phyloP scores from a whole-genome alignment of 148 eudicot species.

The Rhododendron griersonianum region DNA sequence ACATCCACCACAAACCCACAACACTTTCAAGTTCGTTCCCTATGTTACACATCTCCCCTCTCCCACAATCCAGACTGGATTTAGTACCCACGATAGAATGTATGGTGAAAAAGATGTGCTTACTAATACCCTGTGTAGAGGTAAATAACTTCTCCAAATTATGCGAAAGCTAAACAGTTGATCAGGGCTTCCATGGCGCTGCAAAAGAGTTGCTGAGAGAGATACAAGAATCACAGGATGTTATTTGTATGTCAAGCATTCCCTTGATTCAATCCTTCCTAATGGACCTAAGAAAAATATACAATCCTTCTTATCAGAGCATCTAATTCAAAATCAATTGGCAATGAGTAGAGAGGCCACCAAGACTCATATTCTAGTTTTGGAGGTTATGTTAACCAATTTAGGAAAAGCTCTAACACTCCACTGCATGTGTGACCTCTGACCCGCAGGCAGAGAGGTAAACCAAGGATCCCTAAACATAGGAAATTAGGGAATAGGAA shows the following conservation, averaged over 20 bases:
- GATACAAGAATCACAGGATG: neutral
- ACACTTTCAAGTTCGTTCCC: neutral
- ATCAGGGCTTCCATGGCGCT: neutral
- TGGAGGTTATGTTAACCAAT: neutral
- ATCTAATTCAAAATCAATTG: neutral
- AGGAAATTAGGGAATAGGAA: too few relatives aligned
- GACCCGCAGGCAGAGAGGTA: neutral
- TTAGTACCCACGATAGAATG: neutral
- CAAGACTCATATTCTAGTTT: neutral
- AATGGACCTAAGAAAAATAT: neutral
- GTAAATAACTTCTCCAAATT: neutral
- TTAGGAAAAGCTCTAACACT: neutral
- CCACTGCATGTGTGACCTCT: neutral
- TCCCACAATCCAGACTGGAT: neutral
- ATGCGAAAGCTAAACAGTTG: neutral
- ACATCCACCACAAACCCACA: neutral
- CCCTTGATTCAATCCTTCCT: neutral
- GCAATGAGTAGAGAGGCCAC: neutral
- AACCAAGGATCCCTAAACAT: neutral
- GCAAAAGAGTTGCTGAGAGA: neutral
- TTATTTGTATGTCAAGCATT: neutral
- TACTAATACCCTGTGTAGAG: neutral
- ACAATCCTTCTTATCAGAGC: neutral
- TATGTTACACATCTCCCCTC: neutral
- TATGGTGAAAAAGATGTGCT: neutral